Evolutionary conservation across 208 protist genomes (phyloP), one percentile per base, ranked within the genome.

Genomic region (Trypanosoma mega): DNA sequence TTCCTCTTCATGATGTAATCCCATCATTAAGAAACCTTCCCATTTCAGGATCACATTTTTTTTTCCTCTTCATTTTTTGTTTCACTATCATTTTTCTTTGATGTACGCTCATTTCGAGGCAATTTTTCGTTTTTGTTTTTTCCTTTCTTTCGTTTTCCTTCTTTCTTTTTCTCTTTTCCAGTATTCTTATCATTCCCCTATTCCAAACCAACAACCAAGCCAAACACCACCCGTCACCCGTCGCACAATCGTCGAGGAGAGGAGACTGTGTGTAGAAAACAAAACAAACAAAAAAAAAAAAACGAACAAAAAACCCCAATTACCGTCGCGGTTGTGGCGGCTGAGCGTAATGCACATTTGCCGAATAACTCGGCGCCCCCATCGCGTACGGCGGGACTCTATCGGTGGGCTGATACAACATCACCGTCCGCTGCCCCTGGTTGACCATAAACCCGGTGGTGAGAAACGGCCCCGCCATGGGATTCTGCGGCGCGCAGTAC

Each of bases 341-440:
- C 59, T 82, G 80, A 26, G 80, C 58, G 44, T 75, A 87, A 27
- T 82, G 80, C 7, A 76, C 62, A 52, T 76, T 79, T 2, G 77
- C 36, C 1, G 63, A 55, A 31, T 57, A 70, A 12, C 39, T 41
- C 4, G 63, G 43, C 2, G 63, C 33, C 27, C 63, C 55, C 55
- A 70, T 55, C 16, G 63, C 54, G 31, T 70, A 70, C 39, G 53
- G 63, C 12, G 63, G 45, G 2, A 37, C 44, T 27, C 47, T 55
- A 57, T 70, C 63, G 14, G 63, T 30, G 33, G 63, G 33, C 12
- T 55, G 53, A 21, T 72, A 72, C 3, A 72, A 6, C 66, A 72
- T 54, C 66, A 72, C 62, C 2, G 55, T 50, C 29, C 65, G 66
- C 43, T 65, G 66, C 14, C 44, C 59, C 50, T 65, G 66, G 18